phyloP scores from a whole-genome alignment of 495 filamentous ascomycete species.

The Glonium stellatum region DNA sequence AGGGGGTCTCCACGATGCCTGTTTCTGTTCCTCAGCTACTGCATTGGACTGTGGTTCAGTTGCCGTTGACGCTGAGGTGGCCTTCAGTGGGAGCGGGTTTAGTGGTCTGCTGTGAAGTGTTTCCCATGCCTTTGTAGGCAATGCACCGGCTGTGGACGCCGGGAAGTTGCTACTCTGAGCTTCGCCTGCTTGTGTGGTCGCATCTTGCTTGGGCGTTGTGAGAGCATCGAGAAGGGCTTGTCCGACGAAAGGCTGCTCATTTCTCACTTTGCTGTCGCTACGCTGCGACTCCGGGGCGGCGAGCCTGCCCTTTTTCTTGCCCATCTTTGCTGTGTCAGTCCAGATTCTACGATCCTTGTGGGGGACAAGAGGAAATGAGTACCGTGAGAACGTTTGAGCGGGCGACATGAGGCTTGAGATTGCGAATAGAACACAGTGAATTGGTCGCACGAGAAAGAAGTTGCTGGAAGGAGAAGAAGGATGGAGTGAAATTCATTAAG shows the following conservation, averaged over 20 bases:
- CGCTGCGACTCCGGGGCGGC: not conserved
- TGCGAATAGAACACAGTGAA: not conserved
- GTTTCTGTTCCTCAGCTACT: too few relatives aligned
- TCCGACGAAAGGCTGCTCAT: not conserved
- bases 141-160: too few relatives aligned
- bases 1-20: not conserved
- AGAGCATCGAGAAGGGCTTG: not conserved
- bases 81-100: too few relatives aligned
- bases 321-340: not conserved
- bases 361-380: not conserved
- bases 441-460: too few relatives aligned
- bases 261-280: not conserved
- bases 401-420: not conserved
- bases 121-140: too few relatives aligned
- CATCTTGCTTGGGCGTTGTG: not conserved
- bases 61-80: too few relatives aligned
- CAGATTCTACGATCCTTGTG: not conserved
- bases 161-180: too few relatives aligned
- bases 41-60: too few relatives aligned
- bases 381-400: not conserved
- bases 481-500: too few relatives aligned
- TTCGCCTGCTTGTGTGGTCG: not conserved
- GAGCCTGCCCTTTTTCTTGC: not conserved
- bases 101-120: too few relatives aligned
- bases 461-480: too few relatives aligned